phyloP scores from a whole-genome alignment of 192 early-diverging fungal genomes.

The Entomortierella lignicola region DNA sequence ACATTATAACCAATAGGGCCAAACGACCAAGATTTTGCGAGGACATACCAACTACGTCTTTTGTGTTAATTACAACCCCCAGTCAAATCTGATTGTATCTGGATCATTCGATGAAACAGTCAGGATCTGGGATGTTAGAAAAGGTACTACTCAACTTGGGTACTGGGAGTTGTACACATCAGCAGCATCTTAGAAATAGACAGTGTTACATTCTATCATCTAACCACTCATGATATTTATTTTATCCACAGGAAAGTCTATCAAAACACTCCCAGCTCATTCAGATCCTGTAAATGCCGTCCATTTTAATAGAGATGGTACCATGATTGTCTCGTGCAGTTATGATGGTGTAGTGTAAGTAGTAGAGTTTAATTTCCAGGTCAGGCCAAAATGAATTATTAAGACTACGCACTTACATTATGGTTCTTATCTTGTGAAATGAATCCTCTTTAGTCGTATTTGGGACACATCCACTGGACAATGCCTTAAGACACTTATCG shows the following conservation, averaged over 20 bases:
- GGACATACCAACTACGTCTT: conserved; percentile 99
- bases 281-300: conserved; percentile 95
- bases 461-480: conserved; percentile 99
- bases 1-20: conserved; percentile 55
- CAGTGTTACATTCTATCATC: too few species aligned
- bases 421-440: background rate
- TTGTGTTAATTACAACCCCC: conserved; percentile 97
- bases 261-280: conserved; percentile 93
- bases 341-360: conserved; percentile 95
- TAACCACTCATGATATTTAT: too few species aligned
- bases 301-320: conserved; percentile 97
- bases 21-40: conserved; percentile 78
- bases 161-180: background rate
- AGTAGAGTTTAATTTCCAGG: background rate
- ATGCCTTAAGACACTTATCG: conserved; percentile 96
- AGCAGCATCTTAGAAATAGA: too few species aligned
- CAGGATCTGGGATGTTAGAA: conserved; percentile 95
- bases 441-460: conserved; percentile 76
- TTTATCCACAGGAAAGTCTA: conserved; percentile 86
- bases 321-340: conserved; percentile 93
- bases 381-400: too few species aligned
- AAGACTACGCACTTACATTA: background rate
- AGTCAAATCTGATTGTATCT: conserved; percentile 92
- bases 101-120: conserved; percentile 99
- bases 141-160: conserved; percentile 71